phyloP scores from a whole-genome alignment of 2,329 filamentous ascomycete genomes.

The Cercospora citrullina region DNA sequence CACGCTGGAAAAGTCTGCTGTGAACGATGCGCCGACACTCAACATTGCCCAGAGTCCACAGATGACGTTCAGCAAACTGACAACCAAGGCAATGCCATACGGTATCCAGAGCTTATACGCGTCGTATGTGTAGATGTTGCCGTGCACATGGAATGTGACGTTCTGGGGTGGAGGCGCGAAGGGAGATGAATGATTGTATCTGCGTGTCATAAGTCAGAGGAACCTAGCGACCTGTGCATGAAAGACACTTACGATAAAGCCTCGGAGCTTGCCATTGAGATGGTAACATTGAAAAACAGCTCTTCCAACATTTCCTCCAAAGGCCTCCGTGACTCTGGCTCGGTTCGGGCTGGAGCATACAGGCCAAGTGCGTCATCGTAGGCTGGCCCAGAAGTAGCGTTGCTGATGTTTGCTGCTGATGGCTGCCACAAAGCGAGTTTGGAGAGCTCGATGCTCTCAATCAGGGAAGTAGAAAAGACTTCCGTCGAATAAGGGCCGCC shows the following conservation, averaged over 20 bases:
- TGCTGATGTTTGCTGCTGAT: background rate
- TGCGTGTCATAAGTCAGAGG: background rate
- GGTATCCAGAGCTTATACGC: constrained; percentile 17
- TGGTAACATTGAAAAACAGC: constrained; percentile 22
- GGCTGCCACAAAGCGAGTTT: background rate
- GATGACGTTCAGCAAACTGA: constrained; percentile 15
- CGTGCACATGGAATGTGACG: constrained; percentile 7
- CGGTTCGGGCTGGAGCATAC: background rate
- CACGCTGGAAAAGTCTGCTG: constrained; percentile 25
- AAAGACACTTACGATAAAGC: constrained; percentile 7
- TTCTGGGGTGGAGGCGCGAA: constrained; percentile 10
- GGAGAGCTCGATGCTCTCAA: background rate
- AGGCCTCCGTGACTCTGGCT: background rate
- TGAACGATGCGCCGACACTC: constrained; percentile 18
- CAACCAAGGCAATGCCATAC: constrained; percentile 20
- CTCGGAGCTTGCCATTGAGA: constrained; percentile 18
- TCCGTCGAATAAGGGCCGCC: background rate
- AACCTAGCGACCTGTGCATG: background rate
- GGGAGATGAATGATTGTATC: constrained; percentile 6
- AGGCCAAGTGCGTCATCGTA: background rate
- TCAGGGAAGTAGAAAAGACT: background rate
- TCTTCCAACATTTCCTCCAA: constrained; percentile 6
- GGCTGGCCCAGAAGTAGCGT: background rate
- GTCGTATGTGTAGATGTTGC: constrained; percentile 23
- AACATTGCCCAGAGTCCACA: constrained; percentile 16